phyloP scores from a whole-genome alignment of 2,329 filamentous ascomycete species.

The Trichoderma lentiforme region DNA sequence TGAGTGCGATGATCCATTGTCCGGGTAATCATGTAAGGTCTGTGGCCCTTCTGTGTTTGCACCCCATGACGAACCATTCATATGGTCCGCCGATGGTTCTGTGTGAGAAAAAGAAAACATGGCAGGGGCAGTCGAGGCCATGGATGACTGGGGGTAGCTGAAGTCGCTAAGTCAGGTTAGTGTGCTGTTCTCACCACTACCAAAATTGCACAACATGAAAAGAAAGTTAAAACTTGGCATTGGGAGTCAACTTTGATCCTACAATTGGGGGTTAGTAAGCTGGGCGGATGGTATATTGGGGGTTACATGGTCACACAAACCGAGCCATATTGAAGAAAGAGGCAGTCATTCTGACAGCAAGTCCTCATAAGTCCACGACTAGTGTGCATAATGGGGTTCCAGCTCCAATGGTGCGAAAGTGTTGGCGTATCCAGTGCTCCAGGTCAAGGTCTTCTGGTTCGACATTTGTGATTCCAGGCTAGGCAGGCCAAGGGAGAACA shows the following conservation, averaged over 20 bases:
- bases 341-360: constrained; percentile 20
- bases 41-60: constrained; percentile 57
- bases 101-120: constrained; percentile 59
- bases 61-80: constrained; percentile 54
- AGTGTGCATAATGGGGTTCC: constrained; percentile 16
- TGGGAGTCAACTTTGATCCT: constrained; percentile 57
- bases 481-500: background rate
- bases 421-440: constrained; percentile 14
- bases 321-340: constrained; percentile 22
- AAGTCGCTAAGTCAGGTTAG: constrained; percentile 57
- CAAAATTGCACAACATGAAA: constrained; percentile 32
- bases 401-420: background rate
- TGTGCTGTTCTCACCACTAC: constrained; percentile 50
- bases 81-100: constrained; percentile 56
- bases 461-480: background rate
- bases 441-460: constrained; percentile 5
- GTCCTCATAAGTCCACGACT: constrained; percentile 21
- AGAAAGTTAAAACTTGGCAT: constrained; percentile 36
- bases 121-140: constrained; percentile 48
- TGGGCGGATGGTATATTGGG: constrained; percentile 21
- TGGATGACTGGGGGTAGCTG: constrained; percentile 52
- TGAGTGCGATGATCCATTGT: constrained; percentile 47
- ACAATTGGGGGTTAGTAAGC: constrained; percentile 28
- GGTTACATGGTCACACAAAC: constrained; percentile 26
- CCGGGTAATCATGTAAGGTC: constrained; percentile 55